Conservation (phyloP, 2,329 filamentous ascomycete species). For the Arthrobotrys iridis region DNA sequence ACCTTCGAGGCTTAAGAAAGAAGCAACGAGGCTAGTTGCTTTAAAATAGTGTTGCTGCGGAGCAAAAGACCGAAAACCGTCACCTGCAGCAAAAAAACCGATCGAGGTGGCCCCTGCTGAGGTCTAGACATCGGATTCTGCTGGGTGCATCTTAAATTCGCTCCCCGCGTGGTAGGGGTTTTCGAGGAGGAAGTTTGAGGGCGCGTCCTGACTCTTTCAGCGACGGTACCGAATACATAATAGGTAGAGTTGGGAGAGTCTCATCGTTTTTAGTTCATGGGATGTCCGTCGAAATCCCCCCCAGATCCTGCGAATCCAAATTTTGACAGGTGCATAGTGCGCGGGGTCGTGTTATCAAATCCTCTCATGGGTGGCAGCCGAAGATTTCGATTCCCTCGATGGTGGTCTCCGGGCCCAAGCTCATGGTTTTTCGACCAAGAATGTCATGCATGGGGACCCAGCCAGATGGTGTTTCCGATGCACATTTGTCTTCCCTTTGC, state of each 20-base stretch:
- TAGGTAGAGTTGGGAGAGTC: no score
- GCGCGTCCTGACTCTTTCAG: no score
- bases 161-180: no score
- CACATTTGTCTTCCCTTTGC: slow-evolving; percentile 31
- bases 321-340: no score
- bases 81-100: slow-evolving; percentile 28
- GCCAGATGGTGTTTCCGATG: slow-evolving; percentile 54
- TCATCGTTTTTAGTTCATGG: no score
- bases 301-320: no score
- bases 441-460: slow-evolving; percentile 53
- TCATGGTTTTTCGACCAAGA: slow-evolving; percentile 51
- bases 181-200: no score
- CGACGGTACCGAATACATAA: no score
- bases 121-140: slow-evolving; percentile 46
- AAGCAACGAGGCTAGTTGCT: slow-evolving; percentile 1
- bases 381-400: background rate
- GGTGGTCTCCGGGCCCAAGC: slow-evolving; percentile 33
- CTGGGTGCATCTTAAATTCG: slow-evolving; percentile 24
- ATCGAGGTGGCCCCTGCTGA: slow-evolving; percentile 25
- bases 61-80: slow-evolving; percentile 32
- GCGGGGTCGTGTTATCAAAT: no score
- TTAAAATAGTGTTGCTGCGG: background rate
- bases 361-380: background rate
- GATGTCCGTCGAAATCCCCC: no score
- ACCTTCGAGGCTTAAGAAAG: slow-evolving; percentile 8